A percentile compares a stretch with the other conserved stretches of the same genome.
phyloP scores from a whole-genome alignment of 2,329 filamentous ascomycete species.

The Phyllosticta citriasiana region DNA sequence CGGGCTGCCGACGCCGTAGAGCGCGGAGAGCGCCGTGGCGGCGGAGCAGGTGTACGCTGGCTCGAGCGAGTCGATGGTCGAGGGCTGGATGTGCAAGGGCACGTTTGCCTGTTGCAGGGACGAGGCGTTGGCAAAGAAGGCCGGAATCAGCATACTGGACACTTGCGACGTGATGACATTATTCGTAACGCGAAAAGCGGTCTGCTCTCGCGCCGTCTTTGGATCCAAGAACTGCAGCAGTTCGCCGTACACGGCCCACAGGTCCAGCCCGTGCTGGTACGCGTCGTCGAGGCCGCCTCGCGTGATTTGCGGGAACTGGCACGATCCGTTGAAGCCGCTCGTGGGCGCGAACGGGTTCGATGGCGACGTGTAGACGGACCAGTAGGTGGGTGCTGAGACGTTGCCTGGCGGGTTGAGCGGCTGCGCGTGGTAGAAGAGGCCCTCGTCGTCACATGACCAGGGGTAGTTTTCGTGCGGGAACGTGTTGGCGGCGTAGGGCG shows the following conservation, averaged over 20 bases:
- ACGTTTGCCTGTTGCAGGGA: slow-evolving; percentile 14
- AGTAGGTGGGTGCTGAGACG: slow-evolving; percentile 49
- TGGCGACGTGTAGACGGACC: slow-evolving; percentile 51
- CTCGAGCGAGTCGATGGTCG: slow-evolving; percentile 60
- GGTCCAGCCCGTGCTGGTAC: slow-evolving; percentile 64
- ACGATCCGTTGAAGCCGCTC: slow-evolving; percentile 59
- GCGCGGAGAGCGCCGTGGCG: slow-evolving; percentile 35
- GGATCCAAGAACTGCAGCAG: slow-evolving; percentile 52
- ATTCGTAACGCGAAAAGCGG: slow-evolving; percentile 61
- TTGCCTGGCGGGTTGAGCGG: slow-evolving; percentile 41
- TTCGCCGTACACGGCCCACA: slow-evolving; percentile 66
- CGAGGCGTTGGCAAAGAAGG: slow-evolving; percentile 48
- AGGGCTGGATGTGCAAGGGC: slow-evolving; percentile 39
- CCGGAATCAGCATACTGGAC: slow-evolving; percentile 61
- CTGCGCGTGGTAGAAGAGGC: slow-evolving; percentile 59
- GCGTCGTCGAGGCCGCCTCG: slow-evolving; percentile 61
- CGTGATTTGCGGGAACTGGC: slow-evolving; percentile 76
- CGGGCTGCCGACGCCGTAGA: slow-evolving; percentile 36
- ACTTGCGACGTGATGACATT: slow-evolving; percentile 78
- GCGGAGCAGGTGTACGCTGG: slow-evolving; percentile 58
- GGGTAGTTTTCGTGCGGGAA: slow-evolving; percentile 63
- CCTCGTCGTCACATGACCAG: slow-evolving; percentile 64
- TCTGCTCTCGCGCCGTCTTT: not conserved
- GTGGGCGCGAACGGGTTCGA: slow-evolving; percentile 56
- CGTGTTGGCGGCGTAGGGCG: slow-evolving; percentile 66